These are phyloP conservation scores for Mycena floridula DNA, from an alignment of 768 basidiomycete genomes.

Conservation along the genomic window DNA sequence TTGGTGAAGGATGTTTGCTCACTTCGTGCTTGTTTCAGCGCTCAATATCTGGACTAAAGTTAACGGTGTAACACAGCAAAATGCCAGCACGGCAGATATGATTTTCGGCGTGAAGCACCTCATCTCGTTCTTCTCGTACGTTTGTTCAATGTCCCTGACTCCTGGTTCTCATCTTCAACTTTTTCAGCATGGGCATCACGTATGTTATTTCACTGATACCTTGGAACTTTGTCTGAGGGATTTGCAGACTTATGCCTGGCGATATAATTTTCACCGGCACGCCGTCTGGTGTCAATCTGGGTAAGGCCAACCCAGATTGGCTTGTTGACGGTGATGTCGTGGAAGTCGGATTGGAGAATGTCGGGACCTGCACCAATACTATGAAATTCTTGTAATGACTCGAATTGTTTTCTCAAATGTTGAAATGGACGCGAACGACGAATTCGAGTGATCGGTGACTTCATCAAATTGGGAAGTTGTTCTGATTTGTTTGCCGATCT, in stretches of 20 bases:
- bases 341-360: slow-evolving; percentile 30
- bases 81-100: slow-evolving; percentile 35
- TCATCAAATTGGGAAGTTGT: no score
- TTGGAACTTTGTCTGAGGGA: no score
- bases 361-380: slow-evolving; percentile 31
- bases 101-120: slow-evolving; percentile 34
- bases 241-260: slow-evolving; percentile 30
- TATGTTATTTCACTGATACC: no score
- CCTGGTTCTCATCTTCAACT: no score
- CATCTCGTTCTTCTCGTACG: slow-evolving; percentile 35
- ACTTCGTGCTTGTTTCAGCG: no score
- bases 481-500: no score
- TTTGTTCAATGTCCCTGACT: no score
- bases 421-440: no score
- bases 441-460: no score
- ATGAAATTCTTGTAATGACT: no score
- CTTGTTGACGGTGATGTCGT: slow-evolving; percentile 31
- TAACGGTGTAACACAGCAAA: slow-evolving; percentile 31
- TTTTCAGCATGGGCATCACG: slow-evolving; percentile 44
- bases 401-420: no score
- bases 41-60: slow-evolving; percentile 37
- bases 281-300: slow-evolving; percentile 30
- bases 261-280: slow-evolving; percentile 40
- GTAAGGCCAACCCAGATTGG: slow-evolving; percentile 27
- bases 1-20: no score